Base-by-base conservation (phyloP, 2,329 filamentous ascomycete species). In the Ceratocystis variospora region DNA sequence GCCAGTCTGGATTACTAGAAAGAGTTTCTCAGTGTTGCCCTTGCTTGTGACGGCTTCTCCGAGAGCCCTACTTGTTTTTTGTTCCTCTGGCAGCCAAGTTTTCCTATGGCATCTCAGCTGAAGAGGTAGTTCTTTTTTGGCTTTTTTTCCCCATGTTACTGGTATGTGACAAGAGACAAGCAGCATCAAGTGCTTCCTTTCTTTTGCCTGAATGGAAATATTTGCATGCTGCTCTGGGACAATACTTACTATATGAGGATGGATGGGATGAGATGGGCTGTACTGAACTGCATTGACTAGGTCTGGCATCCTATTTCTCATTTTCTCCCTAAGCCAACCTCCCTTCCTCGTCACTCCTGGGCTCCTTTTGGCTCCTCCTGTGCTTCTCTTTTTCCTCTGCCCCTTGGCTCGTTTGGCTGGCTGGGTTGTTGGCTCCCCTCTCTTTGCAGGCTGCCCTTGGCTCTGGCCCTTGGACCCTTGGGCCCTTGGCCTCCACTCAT, bases 291-390 rank as follows among this genome's bases (percentile, higher is more conserved):
- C 48, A 25, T 25, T 22, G 48, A 53, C 48, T 53, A 28, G 66
- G 63, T 57, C 63, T 67, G 66, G 66, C 55, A 64, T 67, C 65
- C 65, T 41, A 41, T 64, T 67, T 67, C 65, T 63, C 65, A 33
- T 59, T 33, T 59, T 63, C 66, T 67, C 66, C 62, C 66, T 67
- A 61, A 65, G 63, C 66, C 66, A 67, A 65, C 66, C 66, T 65
- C 63, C 65, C 61, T 19, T 33, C 33, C 57, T 19, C 31, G 15
- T 57, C 64, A 41, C 37, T 61, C 64, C 7, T 44, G 28, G 44
- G 31, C 59, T 45, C 22, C 7, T 22, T 62, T 22, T 62, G 61
- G 33, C 37, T 46, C 33, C 61, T 44, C 19, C 44, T 45, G 17
- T 22, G 17, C 61, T 53, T 19, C 46, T 48, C 46, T 48, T 19